These are phyloP conservation scores for Leccinum insolens DNA, from an alignment of 1,284 basidiomycete species.

Conservation along the genomic window DNA sequence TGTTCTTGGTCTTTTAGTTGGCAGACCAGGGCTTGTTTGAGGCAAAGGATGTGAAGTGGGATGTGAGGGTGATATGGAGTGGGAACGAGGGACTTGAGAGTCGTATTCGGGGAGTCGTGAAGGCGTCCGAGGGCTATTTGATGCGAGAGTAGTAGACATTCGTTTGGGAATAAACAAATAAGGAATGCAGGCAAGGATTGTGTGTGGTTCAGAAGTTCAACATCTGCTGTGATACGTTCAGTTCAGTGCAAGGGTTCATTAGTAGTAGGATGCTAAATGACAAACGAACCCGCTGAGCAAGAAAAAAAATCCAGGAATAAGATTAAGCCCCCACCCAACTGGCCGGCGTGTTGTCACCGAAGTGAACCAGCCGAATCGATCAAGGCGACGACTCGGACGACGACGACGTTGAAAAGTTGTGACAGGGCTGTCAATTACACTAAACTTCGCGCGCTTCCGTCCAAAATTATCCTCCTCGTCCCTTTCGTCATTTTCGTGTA, in stretches of 20 bases:
- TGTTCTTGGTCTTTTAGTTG: conserved; percentile 24
- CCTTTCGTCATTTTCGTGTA: neutral
- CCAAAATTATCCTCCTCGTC: neutral
- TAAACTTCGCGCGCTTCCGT: conserved; percentile 12
- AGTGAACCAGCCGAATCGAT: conserved; percentile 1
- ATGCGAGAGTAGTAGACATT: conserved; percentile 25
- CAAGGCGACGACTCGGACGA: conserved; percentile 8
- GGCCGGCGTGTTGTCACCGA: conserved; percentile 2
- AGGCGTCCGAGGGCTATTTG: conserved; percentile 18
- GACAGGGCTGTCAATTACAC: conserved; percentile 20
- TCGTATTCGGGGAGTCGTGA: conserved; percentile 31
- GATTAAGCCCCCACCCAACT: neutral
- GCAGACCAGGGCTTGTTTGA: conserved; percentile 17
- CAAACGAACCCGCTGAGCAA: conserved; percentile 5
- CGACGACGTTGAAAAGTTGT: conserved; percentile 4
- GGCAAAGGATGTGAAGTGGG: conserved; percentile 1
- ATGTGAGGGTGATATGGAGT: neutral
- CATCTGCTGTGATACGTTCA: neutral
- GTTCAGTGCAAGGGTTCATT: conserved; percentile 1
- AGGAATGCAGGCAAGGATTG: conserved; percentile 24
- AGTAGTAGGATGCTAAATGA: neutral
- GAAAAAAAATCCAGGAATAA: conserved; percentile 8
- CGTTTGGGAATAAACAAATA: conserved; percentile 27
- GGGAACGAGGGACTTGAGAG: conserved; percentile 7
- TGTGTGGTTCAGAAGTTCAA: conserved; percentile 20